Percentiles rank a stretch among this genome's conserved stretches.
Evolutionary conservation across 768 basidiomycete genomes (phyloP).

Genomic region (Xanthoconium purpureum): DNA sequence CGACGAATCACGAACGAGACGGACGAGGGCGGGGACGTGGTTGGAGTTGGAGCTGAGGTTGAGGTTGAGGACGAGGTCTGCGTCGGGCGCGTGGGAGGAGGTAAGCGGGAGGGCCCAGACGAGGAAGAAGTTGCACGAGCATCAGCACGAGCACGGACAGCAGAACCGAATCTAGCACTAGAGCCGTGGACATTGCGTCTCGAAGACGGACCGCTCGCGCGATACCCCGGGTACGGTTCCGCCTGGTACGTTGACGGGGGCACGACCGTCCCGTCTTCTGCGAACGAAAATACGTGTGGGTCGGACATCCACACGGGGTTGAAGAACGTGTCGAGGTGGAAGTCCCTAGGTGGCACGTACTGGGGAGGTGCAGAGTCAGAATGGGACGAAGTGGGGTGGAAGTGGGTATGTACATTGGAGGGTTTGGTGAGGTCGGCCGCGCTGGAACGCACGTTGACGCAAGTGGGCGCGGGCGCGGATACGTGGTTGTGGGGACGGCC

Average conservation of each 20-base stretch:
- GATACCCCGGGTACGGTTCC: not conserved
- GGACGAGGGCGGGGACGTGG: too few relatives aligned
- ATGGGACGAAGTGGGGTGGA: not conserved
- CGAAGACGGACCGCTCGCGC: not conserved
- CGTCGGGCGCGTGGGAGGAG: not conserved
- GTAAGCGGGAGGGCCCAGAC: too few relatives aligned
- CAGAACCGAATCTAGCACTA: too few relatives aligned
- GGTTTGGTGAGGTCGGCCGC: not conserved
- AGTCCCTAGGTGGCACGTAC: conserved; percentile 31
- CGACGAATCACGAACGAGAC: too few relatives aligned
- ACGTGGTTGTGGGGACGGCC: not conserved
- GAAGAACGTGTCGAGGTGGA: conserved; percentile 50
- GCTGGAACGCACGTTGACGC: not conserved
- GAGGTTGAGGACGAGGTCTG: not conserved
- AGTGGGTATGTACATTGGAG: not conserved
- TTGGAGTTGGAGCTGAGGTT: too few relatives aligned
- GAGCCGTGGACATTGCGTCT: not conserved
- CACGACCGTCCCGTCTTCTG: conserved; percentile 19
- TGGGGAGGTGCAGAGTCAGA: not conserved
- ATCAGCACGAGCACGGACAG: too few relatives aligned
- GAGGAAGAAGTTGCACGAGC: too few relatives aligned
- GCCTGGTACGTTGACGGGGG: not conserved
- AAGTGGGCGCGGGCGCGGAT: not conserved
- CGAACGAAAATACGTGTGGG: conserved; percentile 22
- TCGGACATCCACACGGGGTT: conserved; percentile 36